phyloP scores from a whole-genome alignment of 1,284 basidiomycete species.

The Papiliotrema nemorosa region DNA sequence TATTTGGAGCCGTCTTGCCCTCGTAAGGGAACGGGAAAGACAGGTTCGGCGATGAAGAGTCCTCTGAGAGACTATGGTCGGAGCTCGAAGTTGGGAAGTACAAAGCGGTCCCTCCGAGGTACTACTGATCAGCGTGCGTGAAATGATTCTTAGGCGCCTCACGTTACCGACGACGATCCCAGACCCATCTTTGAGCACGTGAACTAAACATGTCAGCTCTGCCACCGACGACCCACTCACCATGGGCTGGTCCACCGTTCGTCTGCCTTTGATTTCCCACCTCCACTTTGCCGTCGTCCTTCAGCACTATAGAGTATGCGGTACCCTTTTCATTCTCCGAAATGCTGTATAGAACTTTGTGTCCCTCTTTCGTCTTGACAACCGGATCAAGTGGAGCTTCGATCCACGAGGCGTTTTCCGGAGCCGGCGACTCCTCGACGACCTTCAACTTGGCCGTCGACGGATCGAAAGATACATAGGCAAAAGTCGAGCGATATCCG shows the following conservation, averaged over 20 bases:
- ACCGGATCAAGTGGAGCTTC: slow-evolving; percentile 14
- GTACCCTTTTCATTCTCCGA: slow-evolving; percentile 36
- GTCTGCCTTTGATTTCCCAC: slow-evolving; percentile 31
- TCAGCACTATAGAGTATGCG: slow-evolving; percentile 25
- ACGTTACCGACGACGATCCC: slow-evolving; percentile 42
- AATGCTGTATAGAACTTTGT: slow-evolving; percentile 28
- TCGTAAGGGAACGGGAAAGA: slow-evolving; percentile 34
- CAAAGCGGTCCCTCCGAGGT: slow-evolving; percentile 34
- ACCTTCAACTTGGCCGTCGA: slow-evolving; percentile 26
- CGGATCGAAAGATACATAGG: slow-evolving; percentile 33
- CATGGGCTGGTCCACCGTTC: slow-evolving; percentile 35
- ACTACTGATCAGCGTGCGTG: slow-evolving; percentile 8
- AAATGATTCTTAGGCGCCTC: slow-evolving; percentile 5
- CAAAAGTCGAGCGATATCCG: slow-evolving; percentile 34
- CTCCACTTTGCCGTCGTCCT: slow-evolving; percentile 20
- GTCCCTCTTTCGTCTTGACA: slow-evolving; percentile 1
- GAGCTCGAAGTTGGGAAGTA: slow-evolving; percentile 32
- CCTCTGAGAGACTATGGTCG: slow-evolving; percentile 3
- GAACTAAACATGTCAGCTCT: slow-evolving; percentile 23
- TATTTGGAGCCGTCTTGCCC: slow-evolving; percentile 28
- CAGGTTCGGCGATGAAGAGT: slow-evolving; percentile 22
- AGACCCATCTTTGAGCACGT: slow-evolving; percentile 39
- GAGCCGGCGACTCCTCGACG: slow-evolving; percentile 25
- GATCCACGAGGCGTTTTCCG: slow-evolving; percentile 40
- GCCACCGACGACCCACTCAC: slow-evolving; percentile 17